A percentile compares a stretch with the other conserved stretches of the same genome.
Conservation (phyloP, 805 yeast genomes). For the Torulaspora delbrueckii region DNA sequence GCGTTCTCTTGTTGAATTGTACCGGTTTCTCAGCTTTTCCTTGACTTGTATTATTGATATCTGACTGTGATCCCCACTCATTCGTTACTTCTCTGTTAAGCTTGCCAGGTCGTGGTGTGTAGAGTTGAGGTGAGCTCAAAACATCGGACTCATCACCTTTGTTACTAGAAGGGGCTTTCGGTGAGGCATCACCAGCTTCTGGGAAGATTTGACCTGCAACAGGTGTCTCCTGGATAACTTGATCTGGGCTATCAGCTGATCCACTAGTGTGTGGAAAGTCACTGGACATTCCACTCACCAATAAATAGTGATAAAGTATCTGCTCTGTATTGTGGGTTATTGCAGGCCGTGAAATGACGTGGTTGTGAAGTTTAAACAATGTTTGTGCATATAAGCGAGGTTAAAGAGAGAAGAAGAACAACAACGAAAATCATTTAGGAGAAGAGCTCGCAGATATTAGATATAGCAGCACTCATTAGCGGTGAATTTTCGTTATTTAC, state of each 20-base stretch:
- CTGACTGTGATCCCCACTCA: neutral
- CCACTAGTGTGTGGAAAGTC: slow-evolving; percentile 1
- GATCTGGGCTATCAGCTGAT: slow-evolving; percentile 6
- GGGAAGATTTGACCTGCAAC: slow-evolving; percentile 9
- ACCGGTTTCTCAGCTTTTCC: neutral
- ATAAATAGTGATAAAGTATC: neutral
- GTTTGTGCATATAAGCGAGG: neutral
- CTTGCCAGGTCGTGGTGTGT: neutral
- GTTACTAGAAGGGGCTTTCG: neutral
- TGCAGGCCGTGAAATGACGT: neutral
- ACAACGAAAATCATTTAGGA: too few relatives aligned
- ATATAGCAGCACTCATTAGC: too few relatives aligned
- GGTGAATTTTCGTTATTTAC: too few relatives aligned
- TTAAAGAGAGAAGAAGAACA: neutral
- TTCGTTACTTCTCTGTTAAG: neutral
- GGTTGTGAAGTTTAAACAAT: neutral
- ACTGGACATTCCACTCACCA: neutral
- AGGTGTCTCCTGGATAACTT: slow-evolving; percentile 15
- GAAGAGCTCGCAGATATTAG: too few relatives aligned
- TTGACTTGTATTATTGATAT: neutral
- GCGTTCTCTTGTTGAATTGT: slow-evolving; percentile 23
- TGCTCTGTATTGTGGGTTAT: neutral
- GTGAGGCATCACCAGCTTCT: neutral
- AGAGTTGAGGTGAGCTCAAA: neutral
- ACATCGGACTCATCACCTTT: neutral